Evolutionary conservation across 2,329 filamentous ascomycete genomes (phyloP).

Genomic region (Lecanosticta acicola): DNA sequence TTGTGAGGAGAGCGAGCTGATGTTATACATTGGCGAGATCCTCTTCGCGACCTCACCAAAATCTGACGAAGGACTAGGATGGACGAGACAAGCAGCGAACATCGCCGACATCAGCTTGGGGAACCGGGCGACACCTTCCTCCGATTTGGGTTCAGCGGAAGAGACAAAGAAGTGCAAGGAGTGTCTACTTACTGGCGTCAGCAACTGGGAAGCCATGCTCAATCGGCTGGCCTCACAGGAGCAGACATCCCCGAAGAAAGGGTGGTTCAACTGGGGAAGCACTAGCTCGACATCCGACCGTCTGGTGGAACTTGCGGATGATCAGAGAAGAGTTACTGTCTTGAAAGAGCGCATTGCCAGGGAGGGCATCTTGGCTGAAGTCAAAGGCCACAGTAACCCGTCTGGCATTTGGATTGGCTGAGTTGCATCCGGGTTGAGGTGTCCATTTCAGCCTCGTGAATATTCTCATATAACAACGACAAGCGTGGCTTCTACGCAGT

Average conservation of each 20-base stretch:
- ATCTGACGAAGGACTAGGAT: conserved; percentile 63
- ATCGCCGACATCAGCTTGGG: conserved; percentile 55
- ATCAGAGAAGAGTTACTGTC: conserved; percentile 4
- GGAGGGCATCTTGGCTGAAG: background rate
- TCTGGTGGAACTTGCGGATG: conserved; percentile 4
- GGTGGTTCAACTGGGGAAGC: conserved; percentile 2
- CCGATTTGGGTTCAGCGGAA: conserved; percentile 3
- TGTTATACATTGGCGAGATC: conserved; percentile 90
- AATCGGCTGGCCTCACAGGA: background rate
- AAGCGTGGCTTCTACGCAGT: too few relatives aligned
- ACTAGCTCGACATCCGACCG: background rate
- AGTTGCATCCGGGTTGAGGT: too few relatives aligned
- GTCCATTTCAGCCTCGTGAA: too few relatives aligned
- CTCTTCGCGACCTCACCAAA: conserved; percentile 58
- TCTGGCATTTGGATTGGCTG: background rate
- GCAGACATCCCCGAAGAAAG: background rate
- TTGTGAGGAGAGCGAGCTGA: conserved; percentile 80
- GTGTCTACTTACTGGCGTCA: conserved; percentile 69
- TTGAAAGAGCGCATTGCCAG: conserved; percentile 11
- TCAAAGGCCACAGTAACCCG: background rate
- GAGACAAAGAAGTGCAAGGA: conserved; percentile 58
- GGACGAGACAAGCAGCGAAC: conserved; percentile 85
- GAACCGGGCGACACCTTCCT: conserved; percentile 10
- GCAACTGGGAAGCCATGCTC: conserved; percentile 82
- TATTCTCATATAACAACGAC: too few relatives aligned